These are phyloP conservation scores for Phlyctochytrium bullatum DNA, from an alignment of 192 early-diverging fungal species.

Conservation along the genomic window DNA sequence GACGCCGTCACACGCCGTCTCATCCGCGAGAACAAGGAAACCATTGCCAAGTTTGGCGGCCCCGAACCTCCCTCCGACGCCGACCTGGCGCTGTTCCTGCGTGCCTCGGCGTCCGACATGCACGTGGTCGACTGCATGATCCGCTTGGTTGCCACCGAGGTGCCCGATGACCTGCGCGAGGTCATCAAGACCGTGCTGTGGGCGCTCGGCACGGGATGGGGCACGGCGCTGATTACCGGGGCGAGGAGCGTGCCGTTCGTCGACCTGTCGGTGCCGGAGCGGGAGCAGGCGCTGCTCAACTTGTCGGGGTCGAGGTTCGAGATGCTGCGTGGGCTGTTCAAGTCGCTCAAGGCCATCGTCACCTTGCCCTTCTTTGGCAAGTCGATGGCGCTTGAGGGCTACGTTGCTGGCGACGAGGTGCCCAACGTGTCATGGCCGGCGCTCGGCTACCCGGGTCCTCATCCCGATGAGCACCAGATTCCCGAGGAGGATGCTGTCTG, in stretches of 20 bases:
- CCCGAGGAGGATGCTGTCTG: conserved; percentile 44
- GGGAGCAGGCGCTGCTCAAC: conserved; percentile 8
- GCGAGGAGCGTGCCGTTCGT: conserved; percentile 1
- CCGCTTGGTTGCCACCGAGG: neutral
- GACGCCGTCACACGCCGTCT: neutral
- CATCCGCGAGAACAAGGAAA: neutral
- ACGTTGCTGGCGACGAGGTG: neutral
- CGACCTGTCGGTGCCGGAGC: conserved; percentile 3
- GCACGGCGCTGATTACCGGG: conserved; percentile 11
- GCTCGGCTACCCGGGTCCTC: conserved; percentile 54
- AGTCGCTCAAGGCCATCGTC: conserved; percentile 12
- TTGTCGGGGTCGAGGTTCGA: conserved; percentile 4
- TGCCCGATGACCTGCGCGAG: neutral
- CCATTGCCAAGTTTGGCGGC: neutral
- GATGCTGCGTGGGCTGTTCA: conserved; percentile 14
- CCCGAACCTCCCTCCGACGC: conserved; percentile 1
- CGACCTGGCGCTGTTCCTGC: neutral
- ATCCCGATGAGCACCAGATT: conserved; percentile 41
- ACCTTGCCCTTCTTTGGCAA: conserved; percentile 8
- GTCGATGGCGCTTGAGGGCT: conserved; percentile 9
- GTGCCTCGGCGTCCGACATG: neutral
- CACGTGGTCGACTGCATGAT: neutral
- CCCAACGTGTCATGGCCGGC: conserved; percentile 34
- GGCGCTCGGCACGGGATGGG: neutral
- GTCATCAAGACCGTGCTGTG: neutral